Evolutionary conservation across 2,329 filamentous ascomycete genomes (phyloP), one percentile per base, ranked within the genome.

Genomic region (Passalora sequoiae): DNA sequence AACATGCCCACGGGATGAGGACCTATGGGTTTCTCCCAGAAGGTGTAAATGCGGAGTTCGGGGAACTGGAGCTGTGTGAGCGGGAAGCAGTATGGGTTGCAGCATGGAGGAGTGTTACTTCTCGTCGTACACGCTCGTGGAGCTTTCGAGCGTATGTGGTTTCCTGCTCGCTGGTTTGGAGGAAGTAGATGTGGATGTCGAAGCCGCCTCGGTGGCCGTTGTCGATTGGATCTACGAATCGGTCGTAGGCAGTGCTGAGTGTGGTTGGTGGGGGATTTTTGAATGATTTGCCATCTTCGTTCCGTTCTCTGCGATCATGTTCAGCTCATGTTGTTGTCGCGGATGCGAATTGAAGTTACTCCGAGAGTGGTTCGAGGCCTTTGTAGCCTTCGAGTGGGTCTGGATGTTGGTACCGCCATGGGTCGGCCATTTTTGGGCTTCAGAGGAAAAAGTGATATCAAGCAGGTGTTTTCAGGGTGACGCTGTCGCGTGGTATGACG

Each of bases 1-100:
- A 95, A 95, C 88, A 94, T 95, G 40, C 81, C 84, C 1, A 88
- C 66, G 0, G 84, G 82, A 63, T 95, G 89, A 0, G 89, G 89
- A 0, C 89, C 89, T 20, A 95, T 66, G 0, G 89, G 87, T 10
- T 69, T 66, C 53, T 92, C 83, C 77, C 80, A 94, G 53, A 94
- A 71, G 10, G 66, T 72, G 63, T 95, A 94, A 56, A 94, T 83
- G 41, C 88, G 77, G 13, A 94, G 72, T 62, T 95, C 89, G 6
- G 89, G 88, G 59, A 94, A 85, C 29, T 31, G 29, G 13, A 16
- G 21, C 19, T 6, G 30, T 21, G 7, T 19, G n/a, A 20, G 8
- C 32, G 35, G 9, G 32, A 29, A 7, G 13, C n/a, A 12, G 33
- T 42, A 20, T 24, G 21, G 24, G 31, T 33, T 15, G 32, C 33